Conservation (phyloP, 75 land plant genomes). For the Adiantum capillusveneris region DNA sequence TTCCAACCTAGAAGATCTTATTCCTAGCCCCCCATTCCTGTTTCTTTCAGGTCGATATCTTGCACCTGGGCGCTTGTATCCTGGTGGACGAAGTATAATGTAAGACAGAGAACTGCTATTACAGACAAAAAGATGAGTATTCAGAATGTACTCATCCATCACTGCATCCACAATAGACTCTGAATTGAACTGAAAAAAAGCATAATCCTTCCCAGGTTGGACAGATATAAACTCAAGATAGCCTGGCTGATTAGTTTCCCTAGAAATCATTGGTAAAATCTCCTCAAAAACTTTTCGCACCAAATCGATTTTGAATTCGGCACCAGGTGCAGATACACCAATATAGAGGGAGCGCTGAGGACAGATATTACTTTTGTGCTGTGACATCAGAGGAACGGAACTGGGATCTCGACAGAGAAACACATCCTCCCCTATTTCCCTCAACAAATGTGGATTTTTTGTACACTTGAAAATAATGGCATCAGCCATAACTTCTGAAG, state of each 20-base stretch:
- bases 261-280: not conserved
- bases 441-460: slow-evolving; percentile 4
- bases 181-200: slow-evolving; percentile 7
- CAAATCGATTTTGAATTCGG: not conserved
- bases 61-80: slow-evolving; percentile 11
- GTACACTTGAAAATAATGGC: slow-evolving; percentile 10
- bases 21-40: too few relatives aligned
- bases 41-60: not conserved
- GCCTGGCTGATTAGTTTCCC: not conserved
- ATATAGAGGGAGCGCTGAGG: slow-evolving; percentile 1
- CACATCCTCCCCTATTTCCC: slow-evolving; percentile 2
- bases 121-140: not conserved
- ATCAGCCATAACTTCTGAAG: slow-evolving; percentile 13
- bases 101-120: not conserved
- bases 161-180: slow-evolving; percentile 6
- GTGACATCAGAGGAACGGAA: slow-evolving; percentile 8
- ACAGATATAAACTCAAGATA: slow-evolving; percentile 2
- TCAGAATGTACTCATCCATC: slow-evolving; percentile 11
- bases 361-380: not conserved
- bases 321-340: not conserved
- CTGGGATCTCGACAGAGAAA: slow-evolving; percentile 10
- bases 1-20: not conserved
- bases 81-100: slow-evolving; percentile 7
- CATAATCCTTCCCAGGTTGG: slow-evolving; percentile 14
- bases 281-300: not conserved